phyloP scores from a whole-genome alignment of 2,329 filamentous ascomycete genomes.

The Alternaria sp. region DNA sequence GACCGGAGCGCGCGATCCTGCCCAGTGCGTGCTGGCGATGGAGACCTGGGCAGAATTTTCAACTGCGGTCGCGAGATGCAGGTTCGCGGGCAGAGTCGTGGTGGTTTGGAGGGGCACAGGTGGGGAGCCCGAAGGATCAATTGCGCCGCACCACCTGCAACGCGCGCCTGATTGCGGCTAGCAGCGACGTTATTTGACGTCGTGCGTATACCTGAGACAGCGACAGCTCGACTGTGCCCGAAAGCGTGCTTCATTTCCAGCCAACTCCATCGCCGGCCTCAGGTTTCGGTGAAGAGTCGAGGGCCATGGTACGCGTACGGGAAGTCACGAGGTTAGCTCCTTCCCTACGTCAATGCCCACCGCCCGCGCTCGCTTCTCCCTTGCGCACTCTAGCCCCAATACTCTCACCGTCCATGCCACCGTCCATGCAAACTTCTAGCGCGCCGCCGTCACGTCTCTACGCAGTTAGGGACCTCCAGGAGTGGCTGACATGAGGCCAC shows the following conservation, averaged over 20 bases:
- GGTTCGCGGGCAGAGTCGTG: not conserved
- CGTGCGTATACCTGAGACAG: conserved; percentile 30
- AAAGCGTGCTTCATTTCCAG: conserved; percentile 14
- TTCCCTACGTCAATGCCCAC: conserved; percentile 7
- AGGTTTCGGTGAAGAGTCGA: conserved; percentile 13
- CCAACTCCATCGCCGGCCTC: conserved; percentile 11
- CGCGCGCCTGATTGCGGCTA: conserved; percentile 18
- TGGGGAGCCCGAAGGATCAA: conserved; percentile 15
- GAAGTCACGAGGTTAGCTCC: conserved; percentile 1
- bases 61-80: conserved; percentile 14
- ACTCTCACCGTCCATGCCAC: conserved; percentile 5
- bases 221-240: conserved; percentile 21
- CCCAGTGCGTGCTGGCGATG: conserved; percentile 2
- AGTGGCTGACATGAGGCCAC: not conserved
- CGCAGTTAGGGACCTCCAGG: not conserved
- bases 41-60: conserved; percentile 3
- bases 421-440: conserved; percentile 9
- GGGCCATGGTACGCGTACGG: conserved; percentile 1
- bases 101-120: conserved; percentile 9
- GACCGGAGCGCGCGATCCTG: conserved; percentile 15
- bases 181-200: conserved; percentile 21
- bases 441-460: not conserved
- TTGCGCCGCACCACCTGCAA: conserved; percentile 21
- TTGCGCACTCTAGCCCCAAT: conserved; percentile 5
- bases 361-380: conserved; percentile 1